These are phyloP conservation scores for Volvox carteri DNA, from an alignment of 163 green algal species.

Conservation along the genomic window DNA sequence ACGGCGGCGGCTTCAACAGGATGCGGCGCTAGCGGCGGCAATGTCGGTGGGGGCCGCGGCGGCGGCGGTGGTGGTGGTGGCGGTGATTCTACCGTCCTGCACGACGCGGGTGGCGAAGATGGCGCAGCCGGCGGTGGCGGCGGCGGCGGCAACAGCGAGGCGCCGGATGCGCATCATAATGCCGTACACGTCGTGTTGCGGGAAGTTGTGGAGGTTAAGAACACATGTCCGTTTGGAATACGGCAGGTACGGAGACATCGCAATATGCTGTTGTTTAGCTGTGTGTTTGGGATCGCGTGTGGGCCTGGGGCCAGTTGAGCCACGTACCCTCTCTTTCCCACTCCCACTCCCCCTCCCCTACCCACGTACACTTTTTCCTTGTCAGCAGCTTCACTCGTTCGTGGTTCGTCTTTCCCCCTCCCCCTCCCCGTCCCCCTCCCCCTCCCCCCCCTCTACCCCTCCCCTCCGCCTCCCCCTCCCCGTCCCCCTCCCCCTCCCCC, in stretches of 20 bases:
- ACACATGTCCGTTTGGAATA: slow-evolving; percentile 54
- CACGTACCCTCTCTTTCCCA: no score
- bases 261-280: no score
- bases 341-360: no score
- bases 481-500: not conserved
- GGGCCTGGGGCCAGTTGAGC: no score
- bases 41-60: not conserved
- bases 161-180: not conserved
- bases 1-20: no score
- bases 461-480: no score
- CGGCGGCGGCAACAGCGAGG: not conserved
- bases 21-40: not conserved
- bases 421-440: not conserved
- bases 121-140: not conserved
- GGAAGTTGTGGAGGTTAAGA: slow-evolving; percentile 61
- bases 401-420: no score
- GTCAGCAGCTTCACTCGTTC: no score
- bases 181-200: slow-evolving; percentile 27
- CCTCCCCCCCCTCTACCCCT: not conserved
- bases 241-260: slow-evolving; percentile 42
- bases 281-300: no score
- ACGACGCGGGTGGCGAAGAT: no score
- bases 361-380: no score
- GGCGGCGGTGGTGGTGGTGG: not conserved
- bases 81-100: not conserved